Percentiles rank a stretch among this genome's conserved stretches.
Conservation (phyloP, 2,329 filamentous ascomycete genomes). For the Fusarium compactum region DNA sequence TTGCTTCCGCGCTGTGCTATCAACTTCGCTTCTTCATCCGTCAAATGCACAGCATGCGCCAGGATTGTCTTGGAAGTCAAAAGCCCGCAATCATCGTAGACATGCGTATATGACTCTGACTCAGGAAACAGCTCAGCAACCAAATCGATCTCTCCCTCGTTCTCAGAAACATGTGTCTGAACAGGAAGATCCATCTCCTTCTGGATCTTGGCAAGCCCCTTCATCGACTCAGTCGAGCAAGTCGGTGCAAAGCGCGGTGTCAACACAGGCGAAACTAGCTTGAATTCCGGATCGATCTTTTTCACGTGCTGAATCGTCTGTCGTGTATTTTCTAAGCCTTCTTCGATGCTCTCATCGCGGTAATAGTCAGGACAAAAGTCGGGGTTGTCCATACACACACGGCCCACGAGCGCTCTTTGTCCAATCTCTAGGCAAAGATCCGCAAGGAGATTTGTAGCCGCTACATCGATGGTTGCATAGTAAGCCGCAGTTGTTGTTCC, state of each 20-base stretch:
- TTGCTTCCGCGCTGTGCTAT: conserved; percentile 72
- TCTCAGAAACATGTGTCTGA: conserved; percentile 94
- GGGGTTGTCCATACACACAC: conserved; percentile 91
- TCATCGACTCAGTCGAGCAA: conserved; percentile 71
- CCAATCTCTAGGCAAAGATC: conserved; percentile 82
- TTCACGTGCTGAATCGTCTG: conserved; percentile 74
- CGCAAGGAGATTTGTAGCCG: conserved; percentile 90
- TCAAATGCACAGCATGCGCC: conserved; percentile 86
- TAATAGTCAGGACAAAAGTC: conserved; percentile 80
- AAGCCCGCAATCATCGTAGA: conserved; percentile 81
- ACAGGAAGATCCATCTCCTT: conserved; percentile 72
- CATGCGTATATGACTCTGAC: conserved; percentile 73
- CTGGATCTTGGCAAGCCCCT: conserved; percentile 73
- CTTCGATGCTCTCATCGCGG: conserved; percentile 74
- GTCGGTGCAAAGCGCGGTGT: conserved; percentile 78
- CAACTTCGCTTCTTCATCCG: conserved; percentile 72
- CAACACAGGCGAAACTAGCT: conserved; percentile 81
- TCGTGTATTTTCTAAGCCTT: conserved; percentile 67
- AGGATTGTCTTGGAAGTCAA: conserved; percentile 81
- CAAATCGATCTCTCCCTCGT: conserved; percentile 76
- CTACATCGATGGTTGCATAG: conserved; percentile 89
- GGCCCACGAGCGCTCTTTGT: conserved; percentile 90
- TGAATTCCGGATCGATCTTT: conserved; percentile 72
- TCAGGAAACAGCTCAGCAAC: conserved; percentile 78
- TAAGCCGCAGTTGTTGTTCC: conserved; percentile 97